phyloP scores from a whole-genome alignment of 768 basidiomycete species.

The Boletus bicolor region DNA sequence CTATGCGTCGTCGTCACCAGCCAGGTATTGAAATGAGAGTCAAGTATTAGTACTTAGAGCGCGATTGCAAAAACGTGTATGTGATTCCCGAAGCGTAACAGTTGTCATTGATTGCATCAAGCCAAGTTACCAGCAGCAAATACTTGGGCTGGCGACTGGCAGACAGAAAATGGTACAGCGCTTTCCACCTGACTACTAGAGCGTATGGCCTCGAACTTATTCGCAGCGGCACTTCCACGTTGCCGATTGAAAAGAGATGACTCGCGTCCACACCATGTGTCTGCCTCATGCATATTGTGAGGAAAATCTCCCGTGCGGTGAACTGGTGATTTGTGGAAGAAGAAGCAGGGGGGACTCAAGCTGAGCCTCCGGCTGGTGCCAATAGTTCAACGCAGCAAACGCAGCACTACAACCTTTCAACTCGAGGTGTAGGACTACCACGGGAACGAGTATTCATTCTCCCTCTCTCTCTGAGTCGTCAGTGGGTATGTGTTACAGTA shows the following conservation, averaged over 20 bases:
- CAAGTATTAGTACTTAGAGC: neutral
- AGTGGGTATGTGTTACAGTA: slow-evolving; percentile 8
- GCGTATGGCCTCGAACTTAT: neutral
- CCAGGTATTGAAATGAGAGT: slow-evolving; percentile 14
- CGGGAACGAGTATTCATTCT: neutral
- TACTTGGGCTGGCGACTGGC: neutral
- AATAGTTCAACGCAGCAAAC: slow-evolving; percentile 1
- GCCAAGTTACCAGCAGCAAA: neutral
- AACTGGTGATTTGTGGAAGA: neutral
- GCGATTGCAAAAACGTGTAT: neutral
- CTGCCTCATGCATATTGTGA: slow-evolving; percentile 19
- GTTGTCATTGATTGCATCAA: neutral
- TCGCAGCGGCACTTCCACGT: neutral
- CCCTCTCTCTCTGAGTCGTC: neutral
- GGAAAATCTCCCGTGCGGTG: neutral
- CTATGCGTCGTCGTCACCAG: slow-evolving; percentile 31
- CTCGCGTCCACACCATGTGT: slow-evolving; percentile 13
- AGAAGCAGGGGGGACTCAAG: neutral
- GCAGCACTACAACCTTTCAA: neutral
- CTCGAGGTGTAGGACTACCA: neutral
- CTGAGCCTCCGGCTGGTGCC: neutral
- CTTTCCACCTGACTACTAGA: neutral
- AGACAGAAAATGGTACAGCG: no score
- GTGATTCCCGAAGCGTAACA: neutral
- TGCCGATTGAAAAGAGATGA: neutral